Evolutionary conservation across 2,329 filamentous ascomycete genomes (phyloP), one percentile per base, ranked within the genome.

Genomic region (Pseudogymnoascus sp.): DNA sequence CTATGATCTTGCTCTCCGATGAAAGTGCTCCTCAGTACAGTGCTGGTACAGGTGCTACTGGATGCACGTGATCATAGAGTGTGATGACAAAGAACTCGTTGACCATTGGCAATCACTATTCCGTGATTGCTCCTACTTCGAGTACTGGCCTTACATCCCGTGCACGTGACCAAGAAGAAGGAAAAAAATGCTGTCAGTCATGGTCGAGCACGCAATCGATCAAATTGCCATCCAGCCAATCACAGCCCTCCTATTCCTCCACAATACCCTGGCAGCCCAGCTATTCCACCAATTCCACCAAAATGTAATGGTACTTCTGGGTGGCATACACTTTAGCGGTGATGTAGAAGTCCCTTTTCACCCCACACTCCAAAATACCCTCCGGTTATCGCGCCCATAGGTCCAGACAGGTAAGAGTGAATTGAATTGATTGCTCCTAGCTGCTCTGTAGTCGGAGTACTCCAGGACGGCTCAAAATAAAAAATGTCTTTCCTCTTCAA

Each of bases 401-500:
- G 50, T 56, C 50, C 50, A 56, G 50, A 56, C 28, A 56, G 50
- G 50, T 56, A 56, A 33, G 50, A 56, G 28, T 56, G 28, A 56
- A 56, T 56, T 56, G 50, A 56, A 56, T 56, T 56, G 50, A 56
- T 5, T 56, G 50, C 50, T 18, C 50, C 50, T 56, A 56, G 47
- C 47, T 56, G 47, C 14, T 16, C 47, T 56, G 47, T 31, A 56
- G 47, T 56, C 47, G 47, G 47, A 33, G 28, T 18, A 33, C 50
- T 33, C 50, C 50, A 56, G 28, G 25, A 33, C 25, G 50, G 50
- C 50, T 44, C 60, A 11, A 33, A 23, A 65, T 63, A 53, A 63
- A 64, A 42, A 38, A 67, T 77, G 74, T 71, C 73, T 44, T 76
- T 75, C 70, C 70, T 76, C 67, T 73, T 73, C 70, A 68, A 56